Evolutionary conservation across 352 stramenopile genomes (phyloP).

Genomic region (Phytophthora macrochlamydospora): DNA sequence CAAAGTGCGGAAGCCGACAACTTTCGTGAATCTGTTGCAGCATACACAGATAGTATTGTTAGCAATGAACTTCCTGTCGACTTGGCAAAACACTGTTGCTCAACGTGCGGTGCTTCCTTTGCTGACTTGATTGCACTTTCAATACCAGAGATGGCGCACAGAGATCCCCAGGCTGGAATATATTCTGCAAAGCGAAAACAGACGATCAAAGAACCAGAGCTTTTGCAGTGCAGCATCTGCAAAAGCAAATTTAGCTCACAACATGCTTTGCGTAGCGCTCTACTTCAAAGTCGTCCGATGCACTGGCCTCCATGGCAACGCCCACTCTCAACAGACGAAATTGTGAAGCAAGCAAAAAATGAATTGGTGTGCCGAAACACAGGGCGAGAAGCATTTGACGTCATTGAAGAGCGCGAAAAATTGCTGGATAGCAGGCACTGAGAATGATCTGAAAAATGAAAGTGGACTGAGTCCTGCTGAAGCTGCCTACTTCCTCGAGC

Average conservation of each 20-base stretch:
- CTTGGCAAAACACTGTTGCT: neutral
- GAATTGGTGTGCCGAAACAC: neutral
- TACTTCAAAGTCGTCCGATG: slow-evolving; percentile 1
- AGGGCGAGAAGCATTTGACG: neutral
- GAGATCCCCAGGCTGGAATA: neutral
- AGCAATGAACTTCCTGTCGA: neutral
- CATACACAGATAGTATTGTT: slow-evolving; percentile 4
- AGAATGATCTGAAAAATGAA: neutral
- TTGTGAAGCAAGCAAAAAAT: neutral
- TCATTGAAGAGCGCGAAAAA: slow-evolving; percentile 1
- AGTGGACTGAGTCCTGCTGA: neutral
- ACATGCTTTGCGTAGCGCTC: slow-evolving; percentile 4
- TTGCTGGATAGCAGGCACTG: neutral
- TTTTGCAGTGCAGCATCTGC: slow-evolving; percentile 3
- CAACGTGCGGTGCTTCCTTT: slow-evolving; percentile 1
- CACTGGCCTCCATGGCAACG: slow-evolving; percentile 10
- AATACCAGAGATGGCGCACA: neutral
- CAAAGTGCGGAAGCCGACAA: neutral
- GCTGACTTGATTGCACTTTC: neutral
- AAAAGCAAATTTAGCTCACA: slow-evolving; percentile 8
- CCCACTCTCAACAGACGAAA: neutral
- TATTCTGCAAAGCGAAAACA: neutral
- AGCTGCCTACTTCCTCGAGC: neutral
- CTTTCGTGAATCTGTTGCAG: neutral
- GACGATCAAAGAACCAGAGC: neutral